Base-by-base conservation (phyloP, 1,284 basidiomycete species). In the Cutaneotrichosporon sp. region DNA sequence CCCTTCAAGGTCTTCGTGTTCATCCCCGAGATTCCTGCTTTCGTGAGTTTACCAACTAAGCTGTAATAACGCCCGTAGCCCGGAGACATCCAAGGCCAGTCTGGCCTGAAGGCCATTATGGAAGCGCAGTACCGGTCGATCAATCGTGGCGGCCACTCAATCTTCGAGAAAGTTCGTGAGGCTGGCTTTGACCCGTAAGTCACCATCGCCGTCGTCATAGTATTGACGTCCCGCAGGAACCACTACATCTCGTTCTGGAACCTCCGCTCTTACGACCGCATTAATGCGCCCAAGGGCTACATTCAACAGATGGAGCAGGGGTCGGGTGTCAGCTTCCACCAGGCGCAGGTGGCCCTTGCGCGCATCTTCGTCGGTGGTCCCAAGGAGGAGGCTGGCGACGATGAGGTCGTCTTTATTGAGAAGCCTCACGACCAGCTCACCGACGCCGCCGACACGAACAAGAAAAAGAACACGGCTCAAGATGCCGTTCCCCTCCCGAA, bases 191-290 rank as follows among this genome's bases (percentile, higher is more conserved):
- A 94, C 54, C 90, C 91, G 83, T 86, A 67, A 67, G 68, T 62
- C 20, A n/a, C 35, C 16, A 26, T 22, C 31, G 20, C 12, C 14
- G 20, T 5, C 20, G 16, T 24, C 5, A n/a, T n/a, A n/a, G n/a
- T n/a, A n/a, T n/a, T 19, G 20, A 32, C 39, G 6, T 44, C 47
- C 11, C 8, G 14, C 8, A 58, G 57, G 10, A 67, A 62, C 52
- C 61, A 61, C 25, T 59, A 56, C 60, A 90, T 88, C 38, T 70
- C 79, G 17, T 90, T 94, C 79, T 96, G 88, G 76, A 90, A 96
- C 72, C 78, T 97, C 29, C 81, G 92, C 35, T 79, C 85, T 2
- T 96, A 93, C 70, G 93, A 97, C 69, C 81, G 92, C 26, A 90
- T 97, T 73, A 93, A 93, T 67, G 84, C 85, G 0, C 90, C 62